These are phyloP conservation scores for Hypoxylon sp. DNA, from an alignment of 2,329 filamentous ascomycete species.

Conservation along the genomic window DNA sequence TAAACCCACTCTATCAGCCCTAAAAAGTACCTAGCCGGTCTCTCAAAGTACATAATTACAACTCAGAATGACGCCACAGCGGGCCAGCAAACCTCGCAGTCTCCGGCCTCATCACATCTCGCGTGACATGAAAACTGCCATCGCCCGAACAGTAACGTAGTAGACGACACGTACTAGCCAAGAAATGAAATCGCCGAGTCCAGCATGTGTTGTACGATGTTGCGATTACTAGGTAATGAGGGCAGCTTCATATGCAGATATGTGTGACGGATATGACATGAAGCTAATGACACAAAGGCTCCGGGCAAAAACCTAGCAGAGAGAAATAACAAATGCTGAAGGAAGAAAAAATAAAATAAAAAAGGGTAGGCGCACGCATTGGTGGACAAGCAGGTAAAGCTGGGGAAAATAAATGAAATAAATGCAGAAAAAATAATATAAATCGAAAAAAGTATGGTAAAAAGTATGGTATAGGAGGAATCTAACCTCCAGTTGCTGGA, in stretches of 20 bases:
- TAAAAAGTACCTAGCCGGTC: not conserved
- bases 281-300: too few species aligned
- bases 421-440: too few species aligned
- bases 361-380: too few species aligned
- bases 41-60: not conserved
- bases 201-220: constrained; percentile 20
- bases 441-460: too few species aligned
- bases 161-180: constrained; percentile 14
- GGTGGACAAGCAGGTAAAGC: too few species aligned
- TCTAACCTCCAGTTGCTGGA: constrained; percentile 54
- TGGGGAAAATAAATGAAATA: too few species aligned
- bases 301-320: too few species aligned
- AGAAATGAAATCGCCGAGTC: constrained; percentile 21
- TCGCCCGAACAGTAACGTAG: constrained; percentile 15
- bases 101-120: constrained; percentile 5
- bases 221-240: constrained; percentile 2
- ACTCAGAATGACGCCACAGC: not conserved
- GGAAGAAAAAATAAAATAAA: not conserved
- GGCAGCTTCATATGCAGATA: constrained; percentile 5
- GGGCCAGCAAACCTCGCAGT: constrained; percentile 12
- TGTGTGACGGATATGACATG: not conserved
- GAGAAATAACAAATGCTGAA: too few species aligned
- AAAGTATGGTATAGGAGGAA: constrained; percentile 44
- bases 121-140: constrained; percentile 13
- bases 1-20: not conserved